Evolutionary conservation across 2,329 filamentous ascomycete genomes (phyloP), one percentile per base, ranked within the genome.

Genomic region (Alternaria consortialis): DNA sequence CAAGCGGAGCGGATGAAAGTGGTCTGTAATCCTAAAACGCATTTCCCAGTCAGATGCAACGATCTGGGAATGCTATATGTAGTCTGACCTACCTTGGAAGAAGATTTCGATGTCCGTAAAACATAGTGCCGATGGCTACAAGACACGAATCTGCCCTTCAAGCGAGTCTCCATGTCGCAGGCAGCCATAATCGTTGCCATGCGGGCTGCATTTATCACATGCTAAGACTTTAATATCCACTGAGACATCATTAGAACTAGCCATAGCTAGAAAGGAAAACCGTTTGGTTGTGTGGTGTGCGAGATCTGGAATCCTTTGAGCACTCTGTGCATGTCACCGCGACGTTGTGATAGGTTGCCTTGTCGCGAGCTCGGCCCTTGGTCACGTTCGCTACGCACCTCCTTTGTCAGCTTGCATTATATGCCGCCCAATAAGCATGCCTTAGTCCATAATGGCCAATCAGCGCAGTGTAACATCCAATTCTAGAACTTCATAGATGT

Each of bases 161-260:
- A 56, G 51, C 43, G 57, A 60, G 52, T 60, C 47, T 55, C 42
- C 51, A 20, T 52, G 52, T 39, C 57, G 52, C 39, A 17, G 17
- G 47, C 52, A 60, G 44, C 57, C 52, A 55, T 31, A 56, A 44
- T 42, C 39, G 51, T 44, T 52, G 32, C 25, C 51, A 37, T 36
- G 53, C 34, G 57, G 52, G 17, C 48, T 52, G 56, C 56, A 59
- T 59, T 40, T 50, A 52, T 59, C 56, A 13, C 56, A 59, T 54
- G 52, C 34, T 34, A 59, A 59, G 29, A 59, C 40, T 25, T 54
- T 50, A 40, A 59, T 50, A 34, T 54, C 43, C 50, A 59, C 48
- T 29, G 32, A 39, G 31, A 54, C 39, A 54, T 54, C 48, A 52
- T 52, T 52, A 34, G 32, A 52, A 32, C 7, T 52, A 52, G 48